phyloP scores from a whole-genome alignment of 768 basidiomycete species.

The Leccinum variicolor region DNA sequence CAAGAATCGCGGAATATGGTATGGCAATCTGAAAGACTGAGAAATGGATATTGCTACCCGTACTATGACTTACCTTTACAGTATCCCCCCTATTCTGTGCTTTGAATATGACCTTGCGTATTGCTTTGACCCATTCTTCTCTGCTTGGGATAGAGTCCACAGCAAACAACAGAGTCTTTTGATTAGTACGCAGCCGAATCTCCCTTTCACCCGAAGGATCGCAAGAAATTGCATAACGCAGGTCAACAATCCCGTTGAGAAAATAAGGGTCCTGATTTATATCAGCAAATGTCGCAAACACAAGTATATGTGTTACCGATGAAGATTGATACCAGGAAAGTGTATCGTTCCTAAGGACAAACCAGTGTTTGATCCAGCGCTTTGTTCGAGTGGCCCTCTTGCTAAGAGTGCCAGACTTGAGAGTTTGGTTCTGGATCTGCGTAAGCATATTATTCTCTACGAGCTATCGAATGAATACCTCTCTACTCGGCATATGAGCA shows the following conservation, averaged over 20 bases:
- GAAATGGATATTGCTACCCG: neutral
- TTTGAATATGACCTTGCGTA: conserved; percentile 92
- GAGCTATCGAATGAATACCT: conserved; percentile 46
- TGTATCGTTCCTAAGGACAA: conserved; percentile 92
- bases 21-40: conserved; percentile 70
- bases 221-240: conserved; percentile 90
- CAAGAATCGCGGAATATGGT: conserved; percentile 84
- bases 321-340: conserved; percentile 97
- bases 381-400: conserved; percentile 89
- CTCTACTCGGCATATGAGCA: conserved; percentile 86
- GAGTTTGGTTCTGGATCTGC: conserved; percentile 69
- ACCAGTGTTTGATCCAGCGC: conserved; percentile 95
- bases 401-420: conserved; percentile 87
- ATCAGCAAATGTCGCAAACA: conserved; percentile 6
- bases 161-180: conserved; percentile 66
- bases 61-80: conserved; percentile 64
- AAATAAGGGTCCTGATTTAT: conserved; percentile 88
- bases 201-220: conserved; percentile 76
- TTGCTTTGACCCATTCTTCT: conserved; percentile 95
- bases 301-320: conserved; percentile 49
- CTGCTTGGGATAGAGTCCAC: conserved; percentile 82
- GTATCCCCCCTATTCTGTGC: conserved; percentile 95
- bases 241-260: conserved; percentile 91
- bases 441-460: conserved; percentile 8
- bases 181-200: conserved; percentile 80